Percentiles rank a stretch among this genome's conserved stretches.
phyloP scores from a whole-genome alignment of 202 grass and related monocot genomes.

The Zizania palustris region DNA sequence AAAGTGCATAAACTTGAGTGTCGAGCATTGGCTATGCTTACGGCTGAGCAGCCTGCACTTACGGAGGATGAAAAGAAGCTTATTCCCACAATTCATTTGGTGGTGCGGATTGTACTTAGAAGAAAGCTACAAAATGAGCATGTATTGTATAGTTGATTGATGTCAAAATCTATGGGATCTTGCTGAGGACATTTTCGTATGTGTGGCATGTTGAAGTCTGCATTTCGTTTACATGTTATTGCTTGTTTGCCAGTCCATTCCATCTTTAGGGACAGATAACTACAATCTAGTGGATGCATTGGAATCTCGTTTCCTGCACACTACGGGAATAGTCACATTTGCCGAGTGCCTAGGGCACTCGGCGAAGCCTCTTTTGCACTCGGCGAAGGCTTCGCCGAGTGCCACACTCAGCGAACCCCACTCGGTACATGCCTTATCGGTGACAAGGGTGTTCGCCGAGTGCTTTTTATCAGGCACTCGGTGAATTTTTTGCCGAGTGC shows the following conservation, averaged over 20 bases:
- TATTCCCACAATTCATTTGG: slow-evolving; percentile 73
- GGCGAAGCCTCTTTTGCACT: too few relatives aligned
- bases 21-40: slow-evolving; percentile 53
- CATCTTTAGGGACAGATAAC: slow-evolving; percentile 66
- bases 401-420: too few relatives aligned
- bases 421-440: too few relatives aligned
- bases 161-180: background rate
- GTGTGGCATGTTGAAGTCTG: background rate
- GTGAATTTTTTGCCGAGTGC: too few relatives aligned
- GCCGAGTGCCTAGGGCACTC: too few relatives aligned
- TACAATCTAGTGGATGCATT: slow-evolving; percentile 65
- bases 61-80: slow-evolving; percentile 76
- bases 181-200: slow-evolving; percentile 14
- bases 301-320: slow-evolving; percentile 92
- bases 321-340: too few relatives aligned
- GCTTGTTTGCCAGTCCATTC: slow-evolving; percentile 63
- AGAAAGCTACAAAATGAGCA: slow-evolving; percentile 67
- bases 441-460: too few relatives aligned
- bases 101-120: slow-evolving; percentile 68
- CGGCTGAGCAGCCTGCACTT: too few relatives aligned
- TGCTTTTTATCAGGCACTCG: too few relatives aligned
- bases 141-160: slow-evolving; percentile 45
- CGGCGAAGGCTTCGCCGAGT: too few relatives aligned
- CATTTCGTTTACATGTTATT: slow-evolving; percentile 38
- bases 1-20: slow-evolving; percentile 84